Conservation (phyloP, 352 stramenopile genomes). For the Globisporangium acanthophoron region DNA sequence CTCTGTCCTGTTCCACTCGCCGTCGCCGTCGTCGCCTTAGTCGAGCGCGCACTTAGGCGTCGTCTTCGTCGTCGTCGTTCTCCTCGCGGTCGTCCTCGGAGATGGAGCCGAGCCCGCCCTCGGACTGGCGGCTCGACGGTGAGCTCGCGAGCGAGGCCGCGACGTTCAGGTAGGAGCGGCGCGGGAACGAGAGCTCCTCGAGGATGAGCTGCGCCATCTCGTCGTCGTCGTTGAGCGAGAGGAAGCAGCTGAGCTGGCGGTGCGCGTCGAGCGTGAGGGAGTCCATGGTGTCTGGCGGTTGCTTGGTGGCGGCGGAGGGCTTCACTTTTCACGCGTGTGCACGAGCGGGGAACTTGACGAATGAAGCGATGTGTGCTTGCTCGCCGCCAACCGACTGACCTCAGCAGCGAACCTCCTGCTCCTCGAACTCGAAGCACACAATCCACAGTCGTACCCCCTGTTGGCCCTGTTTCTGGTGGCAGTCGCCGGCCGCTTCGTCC, state of each 20-base stretch:
- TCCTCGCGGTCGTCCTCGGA: constrained; percentile 58
- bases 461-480: background rate
- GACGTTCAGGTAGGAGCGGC: constrained; percentile 53
- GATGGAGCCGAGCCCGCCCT: constrained; percentile 66
- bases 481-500: background rate
- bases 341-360: constrained; percentile 9
- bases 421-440: background rate
- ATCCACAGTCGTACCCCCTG: background rate
- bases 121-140: constrained; percentile 40
- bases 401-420: background rate
- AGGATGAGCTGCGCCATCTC: constrained; percentile 74
- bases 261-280: constrained; percentile 33
- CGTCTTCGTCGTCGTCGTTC: constrained; percentile 22
- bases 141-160: constrained; percentile 57
- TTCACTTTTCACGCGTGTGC: background rate
- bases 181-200: constrained; percentile 61
- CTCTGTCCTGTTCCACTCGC: background rate
- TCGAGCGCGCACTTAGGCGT: background rate
- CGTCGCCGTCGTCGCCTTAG: background rate
- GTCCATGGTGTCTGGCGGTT: constrained; percentile 24
- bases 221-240: constrained; percentile 60
- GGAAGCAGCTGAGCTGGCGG: constrained; percentile 71
- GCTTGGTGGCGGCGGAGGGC: background rate
- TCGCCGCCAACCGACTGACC: background rate
- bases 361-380: background rate